Percentiles rank a stretch among this genome's conserved stretches.
These are phyloP conservation scores for Russula lepida DNA, from an alignment of 768 basidiomycete species.

Conservation along the genomic window DNA sequence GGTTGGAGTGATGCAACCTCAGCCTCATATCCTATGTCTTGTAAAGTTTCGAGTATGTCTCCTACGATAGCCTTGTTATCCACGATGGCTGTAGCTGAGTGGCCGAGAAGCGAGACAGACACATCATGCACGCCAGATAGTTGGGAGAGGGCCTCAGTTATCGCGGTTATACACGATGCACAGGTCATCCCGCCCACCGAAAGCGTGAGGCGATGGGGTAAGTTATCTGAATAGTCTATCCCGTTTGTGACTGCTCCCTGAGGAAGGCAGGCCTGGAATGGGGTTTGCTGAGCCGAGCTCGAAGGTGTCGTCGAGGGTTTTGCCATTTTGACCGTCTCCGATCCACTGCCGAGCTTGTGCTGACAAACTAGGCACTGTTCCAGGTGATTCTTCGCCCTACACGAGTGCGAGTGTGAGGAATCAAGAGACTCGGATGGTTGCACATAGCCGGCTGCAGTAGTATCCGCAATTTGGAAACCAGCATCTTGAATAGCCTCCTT, in stretches of 20 bases:
- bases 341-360: neutral
- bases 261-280: neutral
- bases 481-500: slow-evolving; percentile 34
- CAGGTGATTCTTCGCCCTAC: slow-evolving; percentile 6
- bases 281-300: neutral
- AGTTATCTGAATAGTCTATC: neutral
- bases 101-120: slow-evolving; percentile 29
- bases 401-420: slow-evolving; percentile 8
- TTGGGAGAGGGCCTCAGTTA: slow-evolving; percentile 24
- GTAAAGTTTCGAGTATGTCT: slow-evolving; percentile 24
- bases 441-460: slow-evolving; percentile 14
- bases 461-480: slow-evolving; percentile 39
- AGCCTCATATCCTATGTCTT: slow-evolving; percentile 28
- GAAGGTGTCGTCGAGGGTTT: neutral
- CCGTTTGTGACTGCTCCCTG: neutral
- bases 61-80: neutral
- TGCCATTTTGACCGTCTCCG: neutral
- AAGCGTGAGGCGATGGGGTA: slow-evolving; percentile 9
- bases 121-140: slow-evolving; percentile 24
- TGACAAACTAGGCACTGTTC: slow-evolving; percentile 16
- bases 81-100: slow-evolving; percentile 21
- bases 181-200: slow-evolving; percentile 36
- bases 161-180: slow-evolving; percentile 29
- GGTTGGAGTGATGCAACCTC: neutral
- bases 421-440: neutral